Conservation (phyloP, 441 rosid species). For the Croton laevigatus region DNA sequence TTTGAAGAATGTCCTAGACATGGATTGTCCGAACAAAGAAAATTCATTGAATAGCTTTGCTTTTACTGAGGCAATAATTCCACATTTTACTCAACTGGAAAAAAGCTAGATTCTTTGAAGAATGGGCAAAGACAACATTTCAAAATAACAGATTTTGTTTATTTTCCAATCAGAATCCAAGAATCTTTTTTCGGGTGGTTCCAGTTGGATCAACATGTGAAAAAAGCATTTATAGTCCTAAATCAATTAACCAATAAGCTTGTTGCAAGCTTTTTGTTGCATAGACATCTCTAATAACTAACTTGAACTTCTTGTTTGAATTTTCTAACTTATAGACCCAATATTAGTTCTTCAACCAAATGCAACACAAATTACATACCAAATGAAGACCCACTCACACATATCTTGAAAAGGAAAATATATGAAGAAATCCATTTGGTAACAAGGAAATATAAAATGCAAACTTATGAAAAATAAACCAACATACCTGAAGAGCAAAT, state of each 20-base stretch:
- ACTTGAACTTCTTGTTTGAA: neutral
- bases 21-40: conserved; percentile 6
- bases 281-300: conserved; percentile 1
- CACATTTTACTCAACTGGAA: neutral
- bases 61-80: neutral
- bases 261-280: neutral
- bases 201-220: neutral
- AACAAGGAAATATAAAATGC: neutral
- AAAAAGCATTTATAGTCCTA: neutral
- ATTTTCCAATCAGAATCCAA: neutral
- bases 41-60: neutral
- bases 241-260: neutral
- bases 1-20: neutral
- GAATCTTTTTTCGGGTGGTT: neutral
- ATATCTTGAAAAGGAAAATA: conserved; percentile 2
- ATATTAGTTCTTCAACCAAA: conserved; percentile 5
- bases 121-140: neutral
- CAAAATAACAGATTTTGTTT: neutral
- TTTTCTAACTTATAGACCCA: neutral
- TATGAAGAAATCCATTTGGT: neutral
- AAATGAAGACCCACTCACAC: neutral
- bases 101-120: neutral
- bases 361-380: neutral
- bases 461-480: conserved; percentile 10
- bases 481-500: conserved; percentile 63